phyloP scores from a whole-genome alignment of 2,329 filamentous ascomycete species.

The Aspergillus texensis region DNA sequence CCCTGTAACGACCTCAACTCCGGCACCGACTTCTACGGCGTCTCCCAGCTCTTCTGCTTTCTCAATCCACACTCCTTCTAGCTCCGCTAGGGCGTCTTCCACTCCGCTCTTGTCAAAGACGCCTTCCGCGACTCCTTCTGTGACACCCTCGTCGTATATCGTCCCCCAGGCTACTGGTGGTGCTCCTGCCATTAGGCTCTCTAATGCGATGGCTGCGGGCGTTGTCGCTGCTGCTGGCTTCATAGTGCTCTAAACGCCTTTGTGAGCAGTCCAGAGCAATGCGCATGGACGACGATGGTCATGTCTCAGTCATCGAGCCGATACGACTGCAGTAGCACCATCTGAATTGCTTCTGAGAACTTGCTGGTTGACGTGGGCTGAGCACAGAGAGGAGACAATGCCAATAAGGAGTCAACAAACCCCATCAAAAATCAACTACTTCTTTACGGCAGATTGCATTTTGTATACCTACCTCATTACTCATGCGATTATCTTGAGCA shows the following conservation, averaged over 20 bases:
- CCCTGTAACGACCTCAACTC: slow-evolving; percentile 16
- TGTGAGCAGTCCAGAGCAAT: neutral
- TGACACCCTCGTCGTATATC: slow-evolving; percentile 17
- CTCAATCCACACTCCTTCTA: slow-evolving; percentile 14
- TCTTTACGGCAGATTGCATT: neutral
- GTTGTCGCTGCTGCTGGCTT: slow-evolving; percentile 35
- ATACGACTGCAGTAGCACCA: neutral
- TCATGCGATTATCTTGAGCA: neutral
- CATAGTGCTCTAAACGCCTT: slow-evolving; percentile 33
- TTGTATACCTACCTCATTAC: neutral
- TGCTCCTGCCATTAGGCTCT: slow-evolving; percentile 24
- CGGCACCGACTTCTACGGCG: slow-evolving; percentile 13
- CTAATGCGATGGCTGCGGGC: slow-evolving; percentile 33
- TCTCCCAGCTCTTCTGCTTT: slow-evolving; percentile 17
- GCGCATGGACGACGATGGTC: neutral
- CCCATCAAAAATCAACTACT: neutral
- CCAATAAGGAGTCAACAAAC: neutral
- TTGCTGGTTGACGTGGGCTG: neutral
- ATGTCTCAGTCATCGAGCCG: neutral
- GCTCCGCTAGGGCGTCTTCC: slow-evolving; percentile 17
- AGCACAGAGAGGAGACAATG: neutral
- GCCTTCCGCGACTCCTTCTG: slow-evolving; percentile 1
- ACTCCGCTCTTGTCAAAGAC: slow-evolving; percentile 8
- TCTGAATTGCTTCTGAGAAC: neutral
- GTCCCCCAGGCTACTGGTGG: slow-evolving; percentile 23